Conservation (phyloP, 305 asterid species). For the Fraxinus baroniana region DNA sequence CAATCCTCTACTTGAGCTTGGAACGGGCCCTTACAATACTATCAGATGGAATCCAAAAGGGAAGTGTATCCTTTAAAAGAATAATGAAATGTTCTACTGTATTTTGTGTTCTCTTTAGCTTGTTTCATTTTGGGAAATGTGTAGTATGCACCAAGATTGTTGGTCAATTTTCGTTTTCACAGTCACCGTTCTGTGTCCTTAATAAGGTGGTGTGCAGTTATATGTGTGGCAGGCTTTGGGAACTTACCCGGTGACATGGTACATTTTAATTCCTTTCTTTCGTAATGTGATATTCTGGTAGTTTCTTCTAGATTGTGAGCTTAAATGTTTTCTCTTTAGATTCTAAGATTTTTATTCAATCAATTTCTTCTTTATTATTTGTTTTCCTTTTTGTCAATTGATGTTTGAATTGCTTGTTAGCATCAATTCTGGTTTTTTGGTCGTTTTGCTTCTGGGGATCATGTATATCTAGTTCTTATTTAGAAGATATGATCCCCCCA, state of each 20-base stretch:
- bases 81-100: conserved; percentile 11
- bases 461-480: not conserved
- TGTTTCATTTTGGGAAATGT: conserved; percentile 3
- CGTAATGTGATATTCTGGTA: conserved; percentile 8
- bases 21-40: conserved; percentile 89
- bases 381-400: not conserved
- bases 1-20: conserved; percentile 92
- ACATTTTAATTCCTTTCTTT: conserved; percentile 29
- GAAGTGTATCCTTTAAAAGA: conserved; percentile 74
- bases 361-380: not conserved
- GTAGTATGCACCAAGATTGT: not conserved
- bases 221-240: conserved; percentile 96
- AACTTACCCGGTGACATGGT: conserved; percentile 98
- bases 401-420: not conserved
- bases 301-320: conserved; percentile 5
- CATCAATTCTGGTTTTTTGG: not conserved
- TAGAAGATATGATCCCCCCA: not conserved
- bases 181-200: conserved; percentile 44
- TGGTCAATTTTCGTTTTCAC: not conserved
- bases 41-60: conserved; percentile 97
- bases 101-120: conserved; percentile 6
- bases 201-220: conserved; percentile 50
- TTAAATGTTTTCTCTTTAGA: not conserved
- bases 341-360: not conserved
- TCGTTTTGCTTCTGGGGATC: not conserved